Base-by-base conservation (phyloP, 345 rosid species). In the Ceriops tagal region DNA sequence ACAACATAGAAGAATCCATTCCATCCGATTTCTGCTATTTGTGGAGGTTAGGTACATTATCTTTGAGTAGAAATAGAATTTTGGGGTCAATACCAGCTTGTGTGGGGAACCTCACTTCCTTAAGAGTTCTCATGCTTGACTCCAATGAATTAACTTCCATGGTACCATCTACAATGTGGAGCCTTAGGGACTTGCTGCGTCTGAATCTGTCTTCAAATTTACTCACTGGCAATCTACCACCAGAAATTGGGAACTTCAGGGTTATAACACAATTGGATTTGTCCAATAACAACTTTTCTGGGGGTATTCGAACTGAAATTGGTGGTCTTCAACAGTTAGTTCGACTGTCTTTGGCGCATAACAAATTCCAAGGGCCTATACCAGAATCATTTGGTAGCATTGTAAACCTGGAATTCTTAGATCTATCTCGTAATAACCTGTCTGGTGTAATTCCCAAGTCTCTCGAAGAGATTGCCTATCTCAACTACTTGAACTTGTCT, bases 141-240 rank as follows among this genome's bases (percentile, higher is more conserved):
- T 56, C 61, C 19, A 78, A 70, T 60, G 39, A 37, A 1, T 58
- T 79, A 7, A 56, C 49, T 34, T 65, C 69, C 13, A 9, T 24
- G 1, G 62, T 79, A 43, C 77, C 82, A 3, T 74, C 66, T 0
- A 18, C 58, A 8, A 43, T 78, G 13, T 71, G 71, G 69, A 62
- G 0, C 46, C 72, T 76, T 1, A 8, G 15, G 57, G 63, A 70
- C 64, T 30, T 75, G 27, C 47, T 75, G 68, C 0, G 3, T 5
- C 6, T 74, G 1, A 32, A 78, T 11, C 20, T 78, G 52, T 74
- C 78, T 6, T 73, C 73, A 16, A 78, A 78, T 67, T 39, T 31
- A 27, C 55, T 74, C 0, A 16, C 21, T 5, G 78, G 78, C 0
- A 1, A 51, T 0, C 64, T 78, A 3, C 70, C 75, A 30, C 1